These are phyloP conservation scores for Fusarium albosuccineum DNA, from an alignment of 2,329 filamentous ascomycete genomes.

Conservation along the genomic window DNA sequence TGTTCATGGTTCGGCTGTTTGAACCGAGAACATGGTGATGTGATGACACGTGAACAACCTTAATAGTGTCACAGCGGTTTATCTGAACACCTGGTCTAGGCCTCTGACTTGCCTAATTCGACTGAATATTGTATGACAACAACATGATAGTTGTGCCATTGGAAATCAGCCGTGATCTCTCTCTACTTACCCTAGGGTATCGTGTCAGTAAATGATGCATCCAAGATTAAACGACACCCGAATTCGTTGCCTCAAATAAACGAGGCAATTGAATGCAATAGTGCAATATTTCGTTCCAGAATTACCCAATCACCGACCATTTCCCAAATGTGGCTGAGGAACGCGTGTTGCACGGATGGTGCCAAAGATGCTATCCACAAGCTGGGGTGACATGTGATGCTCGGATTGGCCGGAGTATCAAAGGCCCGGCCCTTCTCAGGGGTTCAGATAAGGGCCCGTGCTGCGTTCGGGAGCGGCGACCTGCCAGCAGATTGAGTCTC, in stretches of 20 bases:
- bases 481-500: constrained; percentile 10
- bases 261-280: neutral
- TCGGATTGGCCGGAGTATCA: constrained; percentile 2
- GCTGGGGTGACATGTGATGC: constrained; percentile 10
- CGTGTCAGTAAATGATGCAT: neutral
- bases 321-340: constrained; percentile 1
- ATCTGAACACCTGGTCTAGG: too few species aligned
- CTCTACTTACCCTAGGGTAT: neutral
- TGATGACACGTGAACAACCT: too few species aligned
- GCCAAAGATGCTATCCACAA: neutral
- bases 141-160: too few species aligned
- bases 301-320: neutral
- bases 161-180: neutral
- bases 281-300: neutral
- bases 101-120: too few species aligned
- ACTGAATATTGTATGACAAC: too few species aligned
- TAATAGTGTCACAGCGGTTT: too few species aligned
- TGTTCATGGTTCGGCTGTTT: too few species aligned
- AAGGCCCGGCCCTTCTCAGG: constrained; percentile 32
- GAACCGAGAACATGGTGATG: too few species aligned
- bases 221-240: neutral
- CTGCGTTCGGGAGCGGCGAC: constrained; percentile 32
- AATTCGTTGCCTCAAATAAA: neutral
- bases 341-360: neutral
- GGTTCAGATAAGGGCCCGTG: constrained; percentile 30